Conservation (phyloP, 495 filamentous ascomycete genomes). For the Melanomma pulvis-pyrius region DNA sequence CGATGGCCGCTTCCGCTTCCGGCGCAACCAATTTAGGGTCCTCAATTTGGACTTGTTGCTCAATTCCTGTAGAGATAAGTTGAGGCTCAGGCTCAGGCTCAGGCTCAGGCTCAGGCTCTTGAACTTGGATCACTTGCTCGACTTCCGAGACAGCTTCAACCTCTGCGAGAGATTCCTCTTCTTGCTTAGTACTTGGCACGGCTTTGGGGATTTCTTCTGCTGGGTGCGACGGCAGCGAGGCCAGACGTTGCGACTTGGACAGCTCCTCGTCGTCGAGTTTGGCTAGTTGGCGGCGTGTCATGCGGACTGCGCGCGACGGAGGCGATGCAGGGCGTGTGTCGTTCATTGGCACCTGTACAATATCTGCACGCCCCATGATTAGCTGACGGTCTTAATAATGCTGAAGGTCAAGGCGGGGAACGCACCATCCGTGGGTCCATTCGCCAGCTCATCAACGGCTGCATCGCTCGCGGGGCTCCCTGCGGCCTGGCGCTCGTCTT, state of each 20-base stretch:
- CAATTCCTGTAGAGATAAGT: background rate
- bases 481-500: constrained; percentile 34
- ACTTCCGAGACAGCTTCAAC: background rate
- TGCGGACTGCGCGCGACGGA: constrained; percentile 35
- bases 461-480: constrained; percentile 34
- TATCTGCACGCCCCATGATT: constrained; percentile 26
- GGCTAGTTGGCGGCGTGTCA: constrained; percentile 38
- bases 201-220: background rate
- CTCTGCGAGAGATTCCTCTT: background rate
- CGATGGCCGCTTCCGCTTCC: background rate
- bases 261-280: constrained; percentile 35
- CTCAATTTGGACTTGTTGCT: background rate
- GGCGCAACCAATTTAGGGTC: background rate
- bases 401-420: background rate
- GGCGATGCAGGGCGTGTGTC: constrained; percentile 31
- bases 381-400: constrained; percentile 13
- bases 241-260: constrained; percentile 12
- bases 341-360: constrained; percentile 34
- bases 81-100: too few species aligned
- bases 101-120: background rate
- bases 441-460: constrained; percentile 31
- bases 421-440: constrained; percentile 22
- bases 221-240: background rate
- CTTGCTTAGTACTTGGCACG: background rate
- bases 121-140: background rate